Evolutionary conservation across 805 yeast species (phyloP).

Genomic region (Candida alai): DNA sequence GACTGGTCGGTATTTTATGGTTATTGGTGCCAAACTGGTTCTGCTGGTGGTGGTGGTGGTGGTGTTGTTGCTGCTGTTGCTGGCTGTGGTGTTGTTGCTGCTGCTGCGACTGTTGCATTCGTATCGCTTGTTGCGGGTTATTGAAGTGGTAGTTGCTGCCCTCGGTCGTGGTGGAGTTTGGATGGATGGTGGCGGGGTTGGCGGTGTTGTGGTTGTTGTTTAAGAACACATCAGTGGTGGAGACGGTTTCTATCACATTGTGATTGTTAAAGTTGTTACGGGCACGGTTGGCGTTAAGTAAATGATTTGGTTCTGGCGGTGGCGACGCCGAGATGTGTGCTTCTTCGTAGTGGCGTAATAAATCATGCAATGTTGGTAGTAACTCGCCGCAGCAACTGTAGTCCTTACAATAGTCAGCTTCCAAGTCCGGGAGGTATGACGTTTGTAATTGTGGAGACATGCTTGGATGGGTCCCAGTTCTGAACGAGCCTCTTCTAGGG

Average conservation of each 20-base stretch:
- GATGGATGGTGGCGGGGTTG: constrained; percentile 13
- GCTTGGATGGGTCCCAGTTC: constrained; percentile 20
- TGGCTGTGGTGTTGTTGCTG: constrained; percentile 15
- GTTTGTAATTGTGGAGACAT: constrained; percentile 66
- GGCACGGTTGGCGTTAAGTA: constrained; percentile 27
- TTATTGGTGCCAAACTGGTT: constrained; percentile 17
- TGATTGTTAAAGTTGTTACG: constrained; percentile 43
- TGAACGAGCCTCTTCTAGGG: constrained; percentile 37
- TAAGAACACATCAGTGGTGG: constrained; percentile 89
- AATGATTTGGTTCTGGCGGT: constrained; percentile 34
- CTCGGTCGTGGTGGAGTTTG: constrained; percentile 7
- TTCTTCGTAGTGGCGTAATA: constrained; percentile 92
- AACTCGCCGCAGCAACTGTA: constrained; percentile 93
- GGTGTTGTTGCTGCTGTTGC: constrained; percentile 15
- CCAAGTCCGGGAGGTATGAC: constrained; percentile 85
- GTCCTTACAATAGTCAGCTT: constrained; percentile 95
- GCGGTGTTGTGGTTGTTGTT: constrained; percentile 32
- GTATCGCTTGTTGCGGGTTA: constrained; percentile 8
- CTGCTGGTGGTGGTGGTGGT: constrained; percentile 14
- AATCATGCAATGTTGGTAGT: constrained; percentile 89
- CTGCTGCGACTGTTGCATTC: constrained; percentile 14
- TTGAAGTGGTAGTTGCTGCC: constrained; percentile 8
- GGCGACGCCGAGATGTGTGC: constrained; percentile 73
- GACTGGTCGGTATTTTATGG: constrained; percentile 13
- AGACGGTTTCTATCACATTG: constrained; percentile 77